A percentile compares a stretch with the other conserved stretches of the same genome.
phyloP scores from a whole-genome alignment of 768 basidiomycete species.

The Phlegmacium glaucopus region DNA sequence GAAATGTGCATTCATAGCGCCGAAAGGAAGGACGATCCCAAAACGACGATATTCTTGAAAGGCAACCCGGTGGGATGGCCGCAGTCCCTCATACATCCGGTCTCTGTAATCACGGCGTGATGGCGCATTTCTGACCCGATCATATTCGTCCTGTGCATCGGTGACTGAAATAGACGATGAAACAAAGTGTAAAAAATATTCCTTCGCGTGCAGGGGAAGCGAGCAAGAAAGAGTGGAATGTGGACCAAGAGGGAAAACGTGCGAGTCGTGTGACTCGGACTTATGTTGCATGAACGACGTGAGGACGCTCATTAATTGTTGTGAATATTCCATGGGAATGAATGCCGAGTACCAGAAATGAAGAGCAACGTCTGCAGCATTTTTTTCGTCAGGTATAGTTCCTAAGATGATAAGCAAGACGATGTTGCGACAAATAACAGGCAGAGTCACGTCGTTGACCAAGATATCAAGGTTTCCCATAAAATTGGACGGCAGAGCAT shows the following conservation, averaged over 20 bases:
- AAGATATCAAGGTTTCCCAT: constrained; percentile 35
- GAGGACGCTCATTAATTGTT: constrained; percentile 13
- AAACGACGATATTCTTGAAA: constrained; percentile 34
- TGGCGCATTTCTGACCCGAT: constrained; percentile 30
- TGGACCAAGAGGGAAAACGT: constrained; percentile 4
- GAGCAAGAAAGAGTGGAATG: constrained; percentile 6
- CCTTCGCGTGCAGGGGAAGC: neutral
- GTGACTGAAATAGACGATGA: constrained; percentile 2
- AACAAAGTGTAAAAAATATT: neutral
- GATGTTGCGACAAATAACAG: constrained; percentile 37
- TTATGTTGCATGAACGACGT: constrained; percentile 12
- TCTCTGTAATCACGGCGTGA: constrained; percentile 36
- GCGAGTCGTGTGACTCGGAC: neutral
- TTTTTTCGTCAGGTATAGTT: constrained; percentile 22
- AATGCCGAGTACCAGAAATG: constrained; percentile 49
- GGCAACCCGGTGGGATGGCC: constrained; percentile 43
- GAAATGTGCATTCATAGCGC: constrained; percentile 37
- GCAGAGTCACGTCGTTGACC: constrained; percentile 36
- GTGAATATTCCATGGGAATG: constrained; percentile 31
- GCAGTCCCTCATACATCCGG: constrained; percentile 31
- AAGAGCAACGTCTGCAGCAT: constrained; percentile 41
- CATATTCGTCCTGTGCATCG: constrained; percentile 28
- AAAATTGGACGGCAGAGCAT: constrained; percentile 37
- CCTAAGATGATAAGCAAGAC: constrained; percentile 40
- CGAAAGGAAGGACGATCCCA: constrained; percentile 49